Base-by-base conservation (phyloP, 495 filamentous ascomycete species). In the Penicillium manginii region DNA sequence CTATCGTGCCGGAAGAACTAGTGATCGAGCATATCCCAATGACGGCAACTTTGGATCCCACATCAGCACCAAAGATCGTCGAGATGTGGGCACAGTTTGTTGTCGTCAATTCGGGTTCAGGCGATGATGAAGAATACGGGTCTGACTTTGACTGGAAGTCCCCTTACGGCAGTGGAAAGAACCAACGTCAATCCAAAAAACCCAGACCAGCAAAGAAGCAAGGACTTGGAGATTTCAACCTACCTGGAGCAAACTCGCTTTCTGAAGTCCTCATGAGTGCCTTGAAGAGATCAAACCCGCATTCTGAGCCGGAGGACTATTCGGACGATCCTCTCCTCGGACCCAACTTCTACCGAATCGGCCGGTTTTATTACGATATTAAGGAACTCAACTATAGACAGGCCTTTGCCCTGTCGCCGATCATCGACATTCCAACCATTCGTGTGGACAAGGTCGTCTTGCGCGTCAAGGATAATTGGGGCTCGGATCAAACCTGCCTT, bases 381-480 rank as follows among this genome's bases (percentile, higher is more conserved):
- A 29, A 71, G 17, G 52, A 42, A 3, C n/a, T 53, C 10, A 39
- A 75, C 3, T 42, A 77, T 57, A 57, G 72, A 14, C 81, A 83
- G 55, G 18, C 51, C 4, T 80, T 81, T 54, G 18, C 56, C 2
- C 51, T 77, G 10, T 65, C 71, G 52, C 64, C 73, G 10, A 46
- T 73, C 12, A 63, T 80, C 39, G 68, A 79, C 22, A 64, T 77
- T 8, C 67, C 66, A 2, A 70, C 62, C 1, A 55, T 82, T 10
- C 66, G 73, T 5, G 75, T 77, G 14, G 64, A 75, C 42, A 72
- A 75, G 50, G 67, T 82, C 19, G 75, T 73, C 6, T 65, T 82
- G 40, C 70, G 81, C 2, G 71, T 80, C 8, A 79, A 73, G 17
- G 74, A 71, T 2, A 83, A 81, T 48, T 83, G 79, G 78, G 81